Conservation (phyloP, 768 basidiomycete species). For the Agaricus blazei region DNA sequence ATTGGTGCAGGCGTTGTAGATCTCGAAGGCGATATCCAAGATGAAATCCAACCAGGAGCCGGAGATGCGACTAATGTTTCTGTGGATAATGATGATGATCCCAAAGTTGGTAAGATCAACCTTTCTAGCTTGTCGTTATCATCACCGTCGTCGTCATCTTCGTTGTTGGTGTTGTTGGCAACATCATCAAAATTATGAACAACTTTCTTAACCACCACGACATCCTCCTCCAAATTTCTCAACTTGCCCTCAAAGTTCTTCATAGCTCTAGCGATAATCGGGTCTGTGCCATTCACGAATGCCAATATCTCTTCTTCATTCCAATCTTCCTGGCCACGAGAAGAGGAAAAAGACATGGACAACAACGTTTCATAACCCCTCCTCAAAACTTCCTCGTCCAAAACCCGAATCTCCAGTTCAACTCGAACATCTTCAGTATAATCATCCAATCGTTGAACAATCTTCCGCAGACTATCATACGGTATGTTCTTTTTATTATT, state of each 20-base stretch:
- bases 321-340: background rate
- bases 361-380: conserved; percentile 70
- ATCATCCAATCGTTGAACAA: conserved; percentile 62
- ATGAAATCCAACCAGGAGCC: too few species aligned
- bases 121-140: background rate
- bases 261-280: conserved; percentile 38
- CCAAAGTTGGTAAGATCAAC: too few species aligned
- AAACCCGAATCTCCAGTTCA: conserved; percentile 73
- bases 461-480: conserved; percentile 38
- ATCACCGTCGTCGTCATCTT: background rate
- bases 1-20: too few species aligned
- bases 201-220: conserved; percentile 59
- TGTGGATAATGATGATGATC: too few species aligned
- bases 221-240: conserved; percentile 72
- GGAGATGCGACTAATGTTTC: too few species aligned
- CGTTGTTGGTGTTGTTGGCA: background rate
- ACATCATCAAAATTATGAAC: conserved; percentile 36
- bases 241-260: conserved; percentile 53
- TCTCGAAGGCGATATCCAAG: too few species aligned
- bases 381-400: conserved; percentile 63
- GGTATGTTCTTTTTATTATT: conserved; percentile 16
- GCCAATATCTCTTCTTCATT: conserved; percentile 26
- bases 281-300: conserved; percentile 53
- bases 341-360: conserved; percentile 38
- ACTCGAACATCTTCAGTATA: conserved; percentile 77